Conservation (phyloP, 305 asterid genomes). For the Solanum hybrid region DNA sequence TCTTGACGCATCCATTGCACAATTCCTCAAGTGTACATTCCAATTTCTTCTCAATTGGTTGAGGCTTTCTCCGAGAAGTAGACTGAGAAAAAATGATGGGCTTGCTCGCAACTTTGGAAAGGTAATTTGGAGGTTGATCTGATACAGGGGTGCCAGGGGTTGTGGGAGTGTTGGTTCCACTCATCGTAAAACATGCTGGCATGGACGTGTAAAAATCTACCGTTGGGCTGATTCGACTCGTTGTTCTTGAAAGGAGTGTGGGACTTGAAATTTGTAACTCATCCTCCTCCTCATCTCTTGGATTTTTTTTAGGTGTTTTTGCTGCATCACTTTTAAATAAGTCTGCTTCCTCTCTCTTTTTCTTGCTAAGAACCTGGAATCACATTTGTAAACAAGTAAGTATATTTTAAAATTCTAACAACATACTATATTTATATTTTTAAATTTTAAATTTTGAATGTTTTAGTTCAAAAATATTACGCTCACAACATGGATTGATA, state of each 20-base stretch:
- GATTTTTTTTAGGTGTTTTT: conserved; percentile 31
- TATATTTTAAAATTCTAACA: not conserved
- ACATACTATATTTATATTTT: too few species aligned
- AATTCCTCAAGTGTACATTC: conserved; percentile 78
- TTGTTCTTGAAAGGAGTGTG: conserved; percentile 57
- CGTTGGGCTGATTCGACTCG: conserved; percentile 39
- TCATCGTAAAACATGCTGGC: not conserved
- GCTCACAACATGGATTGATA: not conserved
- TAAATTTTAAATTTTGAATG: not conserved
- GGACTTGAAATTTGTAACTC: conserved; percentile 61
- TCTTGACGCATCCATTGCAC: conserved; percentile 63
- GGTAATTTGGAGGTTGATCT: conserved; percentile 23
- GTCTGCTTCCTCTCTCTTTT: conserved; percentile 48
- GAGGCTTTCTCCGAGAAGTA: conserved; percentile 48
- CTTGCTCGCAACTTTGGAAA: conserved; percentile 31
- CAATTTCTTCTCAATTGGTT: conserved; percentile 51
- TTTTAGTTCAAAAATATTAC: not conserved
- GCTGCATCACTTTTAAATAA: conserved; percentile 18
- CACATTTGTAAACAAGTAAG: not conserved
- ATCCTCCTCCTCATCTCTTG: conserved; percentile 15
- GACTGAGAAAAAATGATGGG: conserved; percentile 78
- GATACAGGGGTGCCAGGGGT: conserved; percentile 27
- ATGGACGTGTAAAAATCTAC: conserved; percentile 19
- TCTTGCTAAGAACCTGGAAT: conserved; percentile 45
- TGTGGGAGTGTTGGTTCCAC: conserved; percentile 17